Evolutionary conservation across 805 yeast species (phyloP), one percentile per base, ranked within the genome.

Genomic region (Candida pseudofarinosa): DNA sequence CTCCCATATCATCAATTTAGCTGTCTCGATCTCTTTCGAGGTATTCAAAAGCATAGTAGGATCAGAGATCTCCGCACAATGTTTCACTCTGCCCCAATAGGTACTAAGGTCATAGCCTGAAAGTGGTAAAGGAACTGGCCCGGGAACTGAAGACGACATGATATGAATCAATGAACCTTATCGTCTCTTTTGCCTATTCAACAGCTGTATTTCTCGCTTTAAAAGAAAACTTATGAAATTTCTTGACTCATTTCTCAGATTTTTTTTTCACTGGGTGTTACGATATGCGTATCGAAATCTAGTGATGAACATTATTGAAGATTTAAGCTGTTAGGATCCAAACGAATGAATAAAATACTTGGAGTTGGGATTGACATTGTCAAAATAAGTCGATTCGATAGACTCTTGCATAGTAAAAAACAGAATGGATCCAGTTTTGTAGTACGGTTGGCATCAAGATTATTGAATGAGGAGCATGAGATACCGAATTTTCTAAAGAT

Each of bases 21-120:
- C 86, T 12, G 63, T 53, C 36, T 73, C 77, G 32, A 93, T 74
- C 47, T 85, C 87, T 2, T 62, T 59, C 6, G 79, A 55, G 1
- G 91, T 80, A 53, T 84, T 87, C 40, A 93, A 69, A 38, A 93
- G 71, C 90, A 87, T 90, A 20, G 86, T 59, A 23, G 99, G 99
- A 59, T 90, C 97, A 1, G 96, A 82, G 41, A 93, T 85, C 44
- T 85, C 95, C 13, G 95, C 87, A 65, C 96, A 88, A 62, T 95
- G 99, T 60, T 81, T 80, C 37, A 93, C 97, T 55, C 99, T 79
- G 13, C 99, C 99, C 84, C 85, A 77, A 64, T 93, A 93, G 0
- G 96, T 82, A 44, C 76, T 52, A 20, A 93, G 69, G 61, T 93
- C 96, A 64, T 81, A 87, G 44, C 74, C 78, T 16, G 97, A 88